Evolutionary conservation across 192 early-diverging fungal species (phyloP).

Genomic region (Diversispora epigaea): DNA sequence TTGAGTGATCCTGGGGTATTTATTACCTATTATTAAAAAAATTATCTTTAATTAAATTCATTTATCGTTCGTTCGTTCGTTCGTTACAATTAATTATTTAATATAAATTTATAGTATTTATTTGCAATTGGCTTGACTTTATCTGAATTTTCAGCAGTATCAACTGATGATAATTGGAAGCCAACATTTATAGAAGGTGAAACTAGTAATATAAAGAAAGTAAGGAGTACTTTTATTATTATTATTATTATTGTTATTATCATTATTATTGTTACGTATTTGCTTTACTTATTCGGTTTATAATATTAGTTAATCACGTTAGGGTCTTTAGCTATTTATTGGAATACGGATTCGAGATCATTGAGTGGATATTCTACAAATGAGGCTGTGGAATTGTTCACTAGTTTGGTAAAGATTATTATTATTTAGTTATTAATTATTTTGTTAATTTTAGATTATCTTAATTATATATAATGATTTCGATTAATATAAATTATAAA

Average conservation of each 20-base stretch:
- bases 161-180: conserved; percentile 84
- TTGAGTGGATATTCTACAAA: conserved; percentile 51
- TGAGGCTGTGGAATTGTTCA: conserved; percentile 51
- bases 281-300: not conserved
- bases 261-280: not conserved
- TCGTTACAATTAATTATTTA: not conserved
- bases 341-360: conserved; percentile 75
- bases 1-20: conserved; percentile 63
- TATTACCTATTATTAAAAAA: not conserved
- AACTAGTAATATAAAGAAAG: conserved; percentile 82
- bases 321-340: conserved; percentile 81
- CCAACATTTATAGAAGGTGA: conserved; percentile 79
- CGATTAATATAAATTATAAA: not conserved
- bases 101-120: conserved; percentile 48
- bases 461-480: not conserved
- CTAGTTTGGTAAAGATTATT: conserved; percentile 42
- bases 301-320: conserved; percentile 51
- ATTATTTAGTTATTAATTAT: not conserved
- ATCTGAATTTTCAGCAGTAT: conserved; percentile 85
- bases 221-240: conserved; percentile 40
- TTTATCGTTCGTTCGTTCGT: not conserved
- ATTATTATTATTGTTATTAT: not conserved
- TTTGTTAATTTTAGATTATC: not conserved
- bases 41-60: conserved; percentile 9
- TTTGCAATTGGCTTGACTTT: conserved; percentile 90